These are phyloP conservation scores for Talaromyces wortmannii DNA, from an alignment of 495 filamentous ascomycete genomes.

Conservation along the genomic window DNA sequence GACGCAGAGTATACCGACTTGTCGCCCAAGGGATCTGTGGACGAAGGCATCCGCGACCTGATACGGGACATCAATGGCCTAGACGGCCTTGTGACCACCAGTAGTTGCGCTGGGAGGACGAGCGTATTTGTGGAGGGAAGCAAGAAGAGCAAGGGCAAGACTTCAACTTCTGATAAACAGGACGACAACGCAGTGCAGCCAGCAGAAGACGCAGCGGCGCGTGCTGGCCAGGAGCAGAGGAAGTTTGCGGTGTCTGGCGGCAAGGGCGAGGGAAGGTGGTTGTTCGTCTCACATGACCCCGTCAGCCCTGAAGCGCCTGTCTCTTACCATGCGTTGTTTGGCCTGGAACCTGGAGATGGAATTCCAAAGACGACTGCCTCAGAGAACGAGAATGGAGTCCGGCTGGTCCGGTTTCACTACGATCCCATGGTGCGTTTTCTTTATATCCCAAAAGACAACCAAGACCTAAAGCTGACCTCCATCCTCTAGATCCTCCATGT, in stretches of 20 bases:
- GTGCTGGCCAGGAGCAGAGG: neutral
- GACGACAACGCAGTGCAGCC: constrained; percentile 7
- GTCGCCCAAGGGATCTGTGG: constrained; percentile 82
- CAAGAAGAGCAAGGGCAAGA: constrained; percentile 26
- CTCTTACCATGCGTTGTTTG: constrained; percentile 23
- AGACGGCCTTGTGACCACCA: constrained; percentile 79
- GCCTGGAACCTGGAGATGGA: constrained; percentile 24
- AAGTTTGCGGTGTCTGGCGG: constrained; percentile 56
- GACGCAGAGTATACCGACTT: constrained; percentile 64
- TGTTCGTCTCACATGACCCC: constrained; percentile 81
- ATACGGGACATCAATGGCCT: constrained; percentile 67
- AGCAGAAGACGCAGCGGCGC: neutral
- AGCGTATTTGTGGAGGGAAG: constrained; percentile 80
- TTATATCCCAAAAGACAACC: constrained; percentile 3
- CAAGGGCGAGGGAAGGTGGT: constrained; percentile 79
- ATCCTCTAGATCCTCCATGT: constrained; percentile 74
- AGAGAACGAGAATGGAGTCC: constrained; percentile 19
- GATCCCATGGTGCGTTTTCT: constrained; percentile 74
- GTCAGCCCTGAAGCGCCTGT: constrained; percentile 26
- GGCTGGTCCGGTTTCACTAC: constrained; percentile 84
- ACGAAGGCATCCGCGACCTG: constrained; percentile 65
- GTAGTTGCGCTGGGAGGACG: constrained; percentile 80
- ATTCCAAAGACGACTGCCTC: constrained; percentile 14
- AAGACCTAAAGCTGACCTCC: neutral
- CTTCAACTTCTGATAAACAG: neutral